Evolutionary conservation across 2,329 filamentous ascomycete genomes (phyloP), one percentile per base, ranked within the genome.

Genomic region (Colletotrichum sp.): DNA sequence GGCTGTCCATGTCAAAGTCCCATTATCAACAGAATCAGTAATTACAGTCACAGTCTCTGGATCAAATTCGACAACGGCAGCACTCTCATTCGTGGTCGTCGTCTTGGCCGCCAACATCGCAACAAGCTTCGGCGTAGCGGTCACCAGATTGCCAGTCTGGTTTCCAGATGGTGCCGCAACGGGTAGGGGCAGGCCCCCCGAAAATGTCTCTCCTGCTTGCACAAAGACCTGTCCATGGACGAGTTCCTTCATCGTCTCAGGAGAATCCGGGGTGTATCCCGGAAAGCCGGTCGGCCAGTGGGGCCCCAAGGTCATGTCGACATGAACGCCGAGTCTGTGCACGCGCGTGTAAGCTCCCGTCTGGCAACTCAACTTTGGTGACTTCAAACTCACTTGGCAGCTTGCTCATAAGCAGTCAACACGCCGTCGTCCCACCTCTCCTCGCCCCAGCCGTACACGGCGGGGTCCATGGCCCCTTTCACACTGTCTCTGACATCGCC

Each of bases 281-380:
- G 30, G 59, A 1, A 63, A 63, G 5, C 59, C 30, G 5, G 30
- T 9, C n/a, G 59, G 59, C 30, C 59, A 63, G n/a, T 63, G 59
- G 8, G 59, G 59, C 4, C 59, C 30, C 30, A 25, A 2, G 13
- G 30, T 63, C 30, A 63, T 30, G 12, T 63, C 59, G 5, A 63
- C 32, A 22, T 63, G 59, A 30, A 22, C 59, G 1, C 27, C 59
- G 1, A 63, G 29, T 63, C 30, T 36, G 44, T 52, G 44, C 44
- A 8, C n/a, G 19, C 19, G 39, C 3, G 39, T 49, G 39, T 49
- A 49, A 49, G 39, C 39, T 7, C 1, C 0, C 9, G 0, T 49
- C 1, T 49, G 3, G 1, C 39, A 12, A n/a, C 39, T 7, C 39
- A 49, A 49, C 39, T 49, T 12, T 52, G 44, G 12, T 6, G n/a